Percentiles rank a stretch among this genome's conserved stretches.
Evolutionary conservation across 2,329 filamentous ascomycete species (phyloP).

Genomic region (Myriangium duriaei): DNA sequence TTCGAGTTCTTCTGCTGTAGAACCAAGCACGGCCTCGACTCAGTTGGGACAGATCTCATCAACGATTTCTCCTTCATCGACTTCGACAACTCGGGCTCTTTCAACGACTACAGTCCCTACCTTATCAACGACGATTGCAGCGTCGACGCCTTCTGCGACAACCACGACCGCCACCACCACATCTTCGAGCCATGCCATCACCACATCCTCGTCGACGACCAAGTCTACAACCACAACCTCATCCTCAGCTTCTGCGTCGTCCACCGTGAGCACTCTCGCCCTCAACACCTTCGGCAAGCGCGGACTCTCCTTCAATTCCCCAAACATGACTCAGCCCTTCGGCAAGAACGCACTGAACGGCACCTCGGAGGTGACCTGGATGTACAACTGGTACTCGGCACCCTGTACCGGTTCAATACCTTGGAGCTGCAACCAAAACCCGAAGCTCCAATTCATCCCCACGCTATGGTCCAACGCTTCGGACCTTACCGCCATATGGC

Average conservation of each 20-base stretch:
- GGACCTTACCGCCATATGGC: slow-evolving; percentile 14
- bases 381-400: slow-evolving; percentile 18
- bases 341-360: slow-evolving; percentile 12
- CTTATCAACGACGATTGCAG: too few relatives aligned
- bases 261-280: background rate
- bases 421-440: slow-evolving; percentile 14
- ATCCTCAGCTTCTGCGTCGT: background rate
- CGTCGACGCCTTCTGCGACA: background rate
- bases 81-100: too few relatives aligned
- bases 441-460: slow-evolving; percentile 17
- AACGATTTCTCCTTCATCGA: too few relatives aligned
- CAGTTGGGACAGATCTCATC: too few relatives aligned
- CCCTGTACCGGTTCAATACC: slow-evolving; percentile 5
- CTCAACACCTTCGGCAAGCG: slow-evolving; percentile 36
- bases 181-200: background rate
- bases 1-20: too few relatives aligned
- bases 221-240: background rate
- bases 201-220: background rate
- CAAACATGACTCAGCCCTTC: slow-evolving; percentile 39
- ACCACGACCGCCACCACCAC: background rate
- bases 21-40: background rate
- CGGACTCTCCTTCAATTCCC: slow-evolving; percentile 53
- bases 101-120: background rate
- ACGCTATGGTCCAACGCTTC: slow-evolving; percentile 17
- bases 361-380: slow-evolving; percentile 17